Base-by-base conservation (phyloP, 75 land plant genomes). In the Selaginella moellendorffii region DNA sequence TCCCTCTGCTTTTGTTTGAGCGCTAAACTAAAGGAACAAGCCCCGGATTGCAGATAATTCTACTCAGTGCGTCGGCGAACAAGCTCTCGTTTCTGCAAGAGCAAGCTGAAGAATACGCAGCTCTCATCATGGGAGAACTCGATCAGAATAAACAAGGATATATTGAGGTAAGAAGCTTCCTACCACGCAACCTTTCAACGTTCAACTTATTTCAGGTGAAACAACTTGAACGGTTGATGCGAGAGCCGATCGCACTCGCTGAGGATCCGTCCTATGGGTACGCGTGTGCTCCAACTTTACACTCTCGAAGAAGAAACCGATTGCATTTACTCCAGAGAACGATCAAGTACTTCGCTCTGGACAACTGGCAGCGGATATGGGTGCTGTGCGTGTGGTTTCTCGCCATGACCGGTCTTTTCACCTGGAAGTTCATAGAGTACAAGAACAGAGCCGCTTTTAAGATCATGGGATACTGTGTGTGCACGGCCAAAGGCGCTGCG, bases 401-500 rank as follows among this genome's bases (percentile, higher is more conserved):
- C 1, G 14, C 52, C 36, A 59, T 71, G 46, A 19, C 17, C 21
- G 74, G 53, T 26, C 72, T 72, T 1, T 72, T 72, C 64, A 1
- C 29, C 1, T 72, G 74, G 74, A 72, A 72, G 24, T 72, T 72
- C 52, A 20, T 60, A 12, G 53, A 68, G 73, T 72, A 72, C 72
- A 58, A 29, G 31, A 29, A 26, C 22, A 30, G 74, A 53, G 2
- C 63, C 8, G 56, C 26, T 24, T 72, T 72, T 31, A 26, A 69
- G 14, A 46, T 72, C 18, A 72, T 72, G 74, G 74, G 74, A 18
- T 72, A 58, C 27, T 72, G 74, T 29, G 63, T 72, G 28, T 72
- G 74, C 52, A 51, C 72, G 8, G 74, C 74, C 8, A 72, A 72
- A 26, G 74, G 74, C 28, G 74, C 74, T 20, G 72, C 72, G 17